A percentile compares a stretch with the other conserved stretches of the same genome.
These are phyloP conservation scores for Eucalyptus regnans DNA, from an alignment of 345 rosid genomes.

Conservation along the genomic window DNA sequence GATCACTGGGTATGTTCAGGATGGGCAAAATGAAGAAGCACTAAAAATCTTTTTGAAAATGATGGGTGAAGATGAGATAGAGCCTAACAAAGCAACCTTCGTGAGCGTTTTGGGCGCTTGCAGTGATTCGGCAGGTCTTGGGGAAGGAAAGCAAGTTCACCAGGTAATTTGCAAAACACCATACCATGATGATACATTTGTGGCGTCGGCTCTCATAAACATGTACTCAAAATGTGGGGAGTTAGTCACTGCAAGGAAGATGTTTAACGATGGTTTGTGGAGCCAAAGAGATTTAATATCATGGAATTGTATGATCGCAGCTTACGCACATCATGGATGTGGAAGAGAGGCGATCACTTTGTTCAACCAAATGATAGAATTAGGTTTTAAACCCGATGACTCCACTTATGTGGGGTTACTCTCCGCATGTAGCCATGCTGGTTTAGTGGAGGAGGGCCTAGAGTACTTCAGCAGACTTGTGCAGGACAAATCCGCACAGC, in stretches of 20 bases:
- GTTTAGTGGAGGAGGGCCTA: conserved; percentile 56
- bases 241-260: conserved; percentile 32
- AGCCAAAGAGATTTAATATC: conserved; percentile 43
- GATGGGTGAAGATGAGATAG: conserved; percentile 27
- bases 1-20: conserved; percentile 49
- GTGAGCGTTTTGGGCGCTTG: conserved; percentile 54
- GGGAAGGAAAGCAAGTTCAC: conserved; percentile 70
- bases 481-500: conserved; percentile 20
- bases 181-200: conserved; percentile 27
- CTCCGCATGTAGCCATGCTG: conserved; percentile 64
- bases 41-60: conserved; percentile 38
- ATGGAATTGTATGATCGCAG: conserved; percentile 69
- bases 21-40: conserved; percentile 45
- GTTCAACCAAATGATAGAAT: conserved; percentile 42
- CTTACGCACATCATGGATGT: conserved; percentile 64
- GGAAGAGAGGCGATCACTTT: conserved; percentile 48
- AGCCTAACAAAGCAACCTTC: conserved; percentile 55
- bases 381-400: conserved; percentile 39
- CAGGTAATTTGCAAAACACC: conserved; percentile 44
- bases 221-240: conserved; percentile 78
- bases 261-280: conserved; percentile 28
- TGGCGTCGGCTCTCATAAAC: conserved; percentile 54
- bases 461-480: conserved; percentile 37
- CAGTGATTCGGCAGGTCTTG: conserved; percentile 51
- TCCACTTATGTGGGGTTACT: conserved; percentile 60